Conservation (phyloP, 805 yeast genomes). For the Starmerella bombicola region DNA sequence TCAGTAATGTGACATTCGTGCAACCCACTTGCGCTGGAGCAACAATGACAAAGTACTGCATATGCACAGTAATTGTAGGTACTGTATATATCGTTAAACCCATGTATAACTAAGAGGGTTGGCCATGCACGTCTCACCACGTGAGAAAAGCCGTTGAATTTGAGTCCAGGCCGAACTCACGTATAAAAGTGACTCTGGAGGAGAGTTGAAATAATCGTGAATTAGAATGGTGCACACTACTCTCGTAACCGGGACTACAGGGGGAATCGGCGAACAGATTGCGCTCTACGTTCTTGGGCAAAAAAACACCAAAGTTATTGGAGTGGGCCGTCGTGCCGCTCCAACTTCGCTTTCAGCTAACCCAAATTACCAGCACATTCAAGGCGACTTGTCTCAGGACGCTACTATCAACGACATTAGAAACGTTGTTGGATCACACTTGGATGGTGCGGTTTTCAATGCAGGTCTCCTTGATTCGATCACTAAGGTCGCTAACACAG, state of each 20-base stretch:
- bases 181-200: no score
- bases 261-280: conserved; percentile 58
- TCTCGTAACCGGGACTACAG: conserved; percentile 24
- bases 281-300: conserved; percentile 40
- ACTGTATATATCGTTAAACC: no score
- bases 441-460: conserved; percentile 44
- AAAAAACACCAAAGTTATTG: conserved; percentile 39
- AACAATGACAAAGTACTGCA: no score
- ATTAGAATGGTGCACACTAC: conserved; percentile 12
- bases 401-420: conserved; percentile 26
- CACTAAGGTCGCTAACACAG: conserved; percentile 33
- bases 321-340: conserved; percentile 55
- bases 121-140: no score
- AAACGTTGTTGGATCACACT: conserved; percentile 25
- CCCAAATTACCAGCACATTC: conserved; percentile 29
- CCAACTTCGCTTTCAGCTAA: conserved; percentile 30
- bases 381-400: conserved; percentile 44
- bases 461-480: conserved; percentile 66
- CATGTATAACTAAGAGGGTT: no score
- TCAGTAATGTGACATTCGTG: no score
- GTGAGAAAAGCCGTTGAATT: no score
- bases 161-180: no score
- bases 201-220: no score
- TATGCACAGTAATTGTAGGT: no score
- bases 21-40: no score